Evolutionary conservation across 2,329 filamentous ascomycete species (phyloP).

Genomic region (Monilinia vaccinii-corymbosi): DNA sequence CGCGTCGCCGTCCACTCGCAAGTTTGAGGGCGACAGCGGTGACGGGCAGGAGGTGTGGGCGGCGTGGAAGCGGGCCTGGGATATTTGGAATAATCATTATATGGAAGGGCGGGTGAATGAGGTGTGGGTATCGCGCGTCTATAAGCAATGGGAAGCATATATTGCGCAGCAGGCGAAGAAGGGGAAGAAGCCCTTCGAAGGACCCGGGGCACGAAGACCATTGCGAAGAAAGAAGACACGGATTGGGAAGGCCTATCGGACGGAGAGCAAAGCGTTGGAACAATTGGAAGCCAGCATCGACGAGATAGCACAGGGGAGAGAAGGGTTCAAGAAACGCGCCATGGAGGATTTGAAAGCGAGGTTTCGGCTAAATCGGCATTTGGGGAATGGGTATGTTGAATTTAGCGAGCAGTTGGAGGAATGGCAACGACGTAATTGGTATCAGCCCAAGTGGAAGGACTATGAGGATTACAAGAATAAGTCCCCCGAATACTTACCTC

Average conservation of each 20-base stretch:
- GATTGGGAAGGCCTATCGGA: not conserved
- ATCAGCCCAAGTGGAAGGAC: not conserved
- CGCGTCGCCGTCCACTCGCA: not conserved
- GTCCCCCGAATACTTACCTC: not conserved
- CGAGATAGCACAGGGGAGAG: not conserved
- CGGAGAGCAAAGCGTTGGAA: not conserved
- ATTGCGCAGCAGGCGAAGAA: slow-evolving; percentile 9
- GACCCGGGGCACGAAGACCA: not conserved
- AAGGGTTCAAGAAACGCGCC: not conserved
- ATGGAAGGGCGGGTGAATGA: slow-evolving; percentile 23
- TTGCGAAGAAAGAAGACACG: not conserved
- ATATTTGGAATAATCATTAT: slow-evolving; percentile 27
- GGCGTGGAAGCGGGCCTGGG: slow-evolving; percentile 27
- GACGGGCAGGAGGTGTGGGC: slow-evolving; percentile 22
- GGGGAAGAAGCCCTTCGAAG: not conserved
- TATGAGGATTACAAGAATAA: not conserved
- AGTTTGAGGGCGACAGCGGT: slow-evolving; percentile 8
- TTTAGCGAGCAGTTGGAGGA: not conserved
- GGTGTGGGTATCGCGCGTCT: slow-evolving; percentile 16
- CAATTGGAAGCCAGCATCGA: not conserved
- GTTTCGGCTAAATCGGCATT: not conserved
- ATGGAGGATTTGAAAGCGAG: not conserved
- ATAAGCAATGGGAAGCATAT: slow-evolving; percentile 10
- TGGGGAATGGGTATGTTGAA: slow-evolving; percentile 2
- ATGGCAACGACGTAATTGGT: not conserved